phyloP scores from a whole-genome alignment of 148 eudicot genomes.

The Nepenthes mirabilis region DNA sequence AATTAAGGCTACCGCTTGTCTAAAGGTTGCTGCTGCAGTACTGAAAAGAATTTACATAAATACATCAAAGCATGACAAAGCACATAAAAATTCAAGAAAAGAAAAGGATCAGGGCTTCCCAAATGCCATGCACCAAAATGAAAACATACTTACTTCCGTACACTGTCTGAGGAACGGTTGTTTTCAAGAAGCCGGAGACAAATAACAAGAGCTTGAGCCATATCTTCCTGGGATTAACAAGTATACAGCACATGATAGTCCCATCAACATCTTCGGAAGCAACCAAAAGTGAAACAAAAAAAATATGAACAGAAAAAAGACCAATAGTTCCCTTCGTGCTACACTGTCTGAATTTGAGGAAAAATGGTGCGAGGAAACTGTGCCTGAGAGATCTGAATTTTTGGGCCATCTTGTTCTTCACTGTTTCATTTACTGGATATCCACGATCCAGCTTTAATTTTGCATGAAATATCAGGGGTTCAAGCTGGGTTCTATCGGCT shows the following conservation, averaged over 20 bases:
- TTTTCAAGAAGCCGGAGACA: constrained; percentile 87
- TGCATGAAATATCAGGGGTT: too few species aligned
- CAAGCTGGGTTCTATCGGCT: too few species aligned
- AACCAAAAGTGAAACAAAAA: not conserved
- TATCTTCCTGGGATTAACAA: constrained; percentile 42
- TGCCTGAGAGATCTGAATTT: too few species aligned
- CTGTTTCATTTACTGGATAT: too few species aligned
- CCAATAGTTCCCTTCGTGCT: too few species aligned
- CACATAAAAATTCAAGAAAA: constrained; percentile 2
- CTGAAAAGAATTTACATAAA: constrained; percentile 30
- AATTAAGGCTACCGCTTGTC: constrained; percentile 95
- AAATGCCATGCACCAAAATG: not conserved
- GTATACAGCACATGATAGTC: not conserved
- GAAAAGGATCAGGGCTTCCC: not conserved
- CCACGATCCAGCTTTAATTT: too few species aligned
- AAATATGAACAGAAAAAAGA: too few species aligned
- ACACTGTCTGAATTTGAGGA: too few species aligned
- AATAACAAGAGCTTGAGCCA: constrained; percentile 89
- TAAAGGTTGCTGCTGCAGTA: constrained; percentile 98
- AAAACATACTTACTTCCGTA: constrained; percentile 62
- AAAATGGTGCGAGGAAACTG: too few species aligned
- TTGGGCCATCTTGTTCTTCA: too few species aligned
- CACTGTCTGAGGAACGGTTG: constrained; percentile 89
- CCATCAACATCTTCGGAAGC: not conserved
- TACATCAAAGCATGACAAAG: not conserved